Conservation (phyloP, 495 filamentous ascomycete species). For the Astrothelium subdiscretum region DNA sequence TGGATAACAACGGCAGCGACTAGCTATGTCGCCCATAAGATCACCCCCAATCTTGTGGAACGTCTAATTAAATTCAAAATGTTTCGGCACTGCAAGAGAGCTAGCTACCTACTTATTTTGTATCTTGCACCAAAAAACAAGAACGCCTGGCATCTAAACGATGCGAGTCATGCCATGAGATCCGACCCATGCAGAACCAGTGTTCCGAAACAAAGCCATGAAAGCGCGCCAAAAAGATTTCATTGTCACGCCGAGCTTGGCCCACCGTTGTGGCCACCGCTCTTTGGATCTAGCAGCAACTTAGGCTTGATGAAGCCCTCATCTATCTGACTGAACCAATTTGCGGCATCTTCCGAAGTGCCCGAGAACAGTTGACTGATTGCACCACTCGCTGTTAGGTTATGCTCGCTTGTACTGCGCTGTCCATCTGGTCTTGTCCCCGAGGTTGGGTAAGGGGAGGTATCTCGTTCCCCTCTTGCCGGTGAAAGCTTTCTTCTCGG, state of each 20-base stretch:
- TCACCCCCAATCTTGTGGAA: neutral
- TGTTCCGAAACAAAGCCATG: neutral
- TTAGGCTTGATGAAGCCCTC: slow-evolving; percentile 95
- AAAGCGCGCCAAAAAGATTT: neutral
- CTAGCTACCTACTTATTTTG: neutral
- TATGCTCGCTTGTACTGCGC: slow-evolving; percentile 11
- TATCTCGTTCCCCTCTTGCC: slow-evolving; percentile 8
- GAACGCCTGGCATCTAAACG: neutral
- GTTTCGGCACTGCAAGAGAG: neutral
- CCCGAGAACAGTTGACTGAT: slow-evolving; percentile 63
- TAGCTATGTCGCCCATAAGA: neutral
- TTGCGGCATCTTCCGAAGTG: slow-evolving; percentile 75
- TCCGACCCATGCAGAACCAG: neutral
- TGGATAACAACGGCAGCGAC: no score
- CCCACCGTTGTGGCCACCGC: slow-evolving; percentile 22
- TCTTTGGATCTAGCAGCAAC: slow-evolving; percentile 66
- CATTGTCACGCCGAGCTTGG: slow-evolving; percentile 1
- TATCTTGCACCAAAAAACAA: neutral
- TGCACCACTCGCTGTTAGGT: slow-evolving; percentile 47
- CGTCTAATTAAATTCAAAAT: neutral
- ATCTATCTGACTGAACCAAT: slow-evolving; percentile 85
- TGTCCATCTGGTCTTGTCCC: slow-evolving; percentile 7
- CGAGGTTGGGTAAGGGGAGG: slow-evolving; percentile 22
- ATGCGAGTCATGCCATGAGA: neutral
- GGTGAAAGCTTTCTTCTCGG: slow-evolving; percentile 18